Conservation (phyloP, 2,329 filamentous ascomycete species). For the Phaeosphaeriaceae sp. region DNA sequence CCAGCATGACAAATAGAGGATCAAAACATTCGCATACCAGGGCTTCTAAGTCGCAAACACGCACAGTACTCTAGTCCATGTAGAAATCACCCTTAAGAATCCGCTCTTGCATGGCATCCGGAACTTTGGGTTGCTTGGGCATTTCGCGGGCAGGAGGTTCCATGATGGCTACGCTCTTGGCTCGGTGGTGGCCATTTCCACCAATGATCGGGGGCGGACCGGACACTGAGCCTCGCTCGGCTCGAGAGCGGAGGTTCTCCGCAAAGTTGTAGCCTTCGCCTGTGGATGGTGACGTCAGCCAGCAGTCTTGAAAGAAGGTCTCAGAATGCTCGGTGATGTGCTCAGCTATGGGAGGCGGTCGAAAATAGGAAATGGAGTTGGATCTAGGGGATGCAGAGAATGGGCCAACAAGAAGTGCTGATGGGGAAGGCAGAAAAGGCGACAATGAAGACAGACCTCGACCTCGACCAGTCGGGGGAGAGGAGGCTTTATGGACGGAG, state of each 20-base stretch:
- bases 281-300: constrained; percentile 70
- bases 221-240: constrained; percentile 73
- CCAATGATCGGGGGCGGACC: constrained; percentile 42
- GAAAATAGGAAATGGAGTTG: constrained; percentile 32
- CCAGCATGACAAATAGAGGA: constrained; percentile 4
- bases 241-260: constrained; percentile 90
- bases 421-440: constrained; percentile 37
- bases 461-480: constrained; percentile 61
- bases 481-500: constrained; percentile 58
- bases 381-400: constrained; percentile 30
- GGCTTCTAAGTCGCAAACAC: neutral
- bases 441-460: constrained; percentile 62
- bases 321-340: constrained; percentile 40
- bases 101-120: constrained; percentile 94
- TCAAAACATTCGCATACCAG: constrained; percentile 4
- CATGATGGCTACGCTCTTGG: constrained; percentile 71
- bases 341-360: constrained; percentile 39
- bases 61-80: constrained; percentile 73
- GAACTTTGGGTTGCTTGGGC: constrained; percentile 65
- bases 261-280: constrained; percentile 97
- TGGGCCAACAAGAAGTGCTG: constrained; percentile 28
- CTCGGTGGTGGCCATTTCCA: constrained; percentile 62
- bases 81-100: constrained; percentile 98
- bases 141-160: constrained; percentile 62
- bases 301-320: constrained; percentile 53